Conservation (phyloP, 208 protist genomes). For the Trypanosoma vivax region DNA sequence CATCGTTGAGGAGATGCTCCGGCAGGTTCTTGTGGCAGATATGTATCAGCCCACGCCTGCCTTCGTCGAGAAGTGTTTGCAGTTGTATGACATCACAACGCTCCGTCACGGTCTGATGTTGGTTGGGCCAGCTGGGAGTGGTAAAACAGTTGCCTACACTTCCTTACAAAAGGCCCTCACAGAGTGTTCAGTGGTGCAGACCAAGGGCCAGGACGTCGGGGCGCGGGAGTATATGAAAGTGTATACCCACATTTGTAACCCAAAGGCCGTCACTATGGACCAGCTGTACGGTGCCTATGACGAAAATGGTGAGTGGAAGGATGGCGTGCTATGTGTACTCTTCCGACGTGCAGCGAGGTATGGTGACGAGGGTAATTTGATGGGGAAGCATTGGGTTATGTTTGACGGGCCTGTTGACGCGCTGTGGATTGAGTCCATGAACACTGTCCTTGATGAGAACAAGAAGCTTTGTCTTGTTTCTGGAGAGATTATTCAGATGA, state of each 20-base stretch:
- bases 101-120: slow-evolving; percentile 98
- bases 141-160: slow-evolving; percentile 93
- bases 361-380: slow-evolving; percentile 69
- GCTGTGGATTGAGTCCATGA: slow-evolving; percentile 96
- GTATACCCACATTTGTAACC: slow-evolving; percentile 93
- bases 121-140: slow-evolving; percentile 93
- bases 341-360: slow-evolving; percentile 91
- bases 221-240: slow-evolving; percentile 82
- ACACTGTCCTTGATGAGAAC: slow-evolving; percentile 94
- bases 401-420: slow-evolving; percentile 97
- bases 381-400: slow-evolving; percentile 95
- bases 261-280: slow-evolving; percentile 97
- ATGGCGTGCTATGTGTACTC: slow-evolving; percentile 94
- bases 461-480: slow-evolving; percentile 95
- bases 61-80: slow-evolving; percentile 96
- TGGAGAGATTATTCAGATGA: slow-evolving; percentile 95
- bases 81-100: slow-evolving; percentile 98
- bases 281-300: slow-evolving; percentile 97
- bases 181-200: slow-evolving; percentile 60
- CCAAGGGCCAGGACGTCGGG: slow-evolving; percentile 61
- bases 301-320: slow-evolving; percentile 95
- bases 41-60: slow-evolving; percentile 84
- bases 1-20: slow-evolving; percentile 77
- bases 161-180: slow-evolving; percentile 80
- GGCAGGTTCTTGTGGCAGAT: slow-evolving; percentile 40